Evolutionary conservation across 331 rosid genomes (phyloP).

Genomic region (Spiraea crenata): DNA sequence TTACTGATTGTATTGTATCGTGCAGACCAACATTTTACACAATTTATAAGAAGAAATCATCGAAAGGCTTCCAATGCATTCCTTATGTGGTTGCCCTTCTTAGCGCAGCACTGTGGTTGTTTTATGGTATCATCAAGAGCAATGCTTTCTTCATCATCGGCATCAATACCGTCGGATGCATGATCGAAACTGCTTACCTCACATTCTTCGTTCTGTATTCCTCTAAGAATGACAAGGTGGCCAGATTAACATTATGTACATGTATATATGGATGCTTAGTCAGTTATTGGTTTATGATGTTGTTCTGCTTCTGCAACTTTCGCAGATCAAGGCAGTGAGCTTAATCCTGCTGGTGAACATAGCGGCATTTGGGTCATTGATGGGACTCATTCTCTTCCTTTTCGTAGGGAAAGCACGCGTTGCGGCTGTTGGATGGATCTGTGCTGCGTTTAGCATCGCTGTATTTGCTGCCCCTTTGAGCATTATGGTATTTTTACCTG

Average conservation of each 20-base stretch:
- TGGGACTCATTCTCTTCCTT: constrained; percentile 18
- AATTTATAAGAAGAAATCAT: constrained; percentile 60
- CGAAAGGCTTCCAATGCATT: constrained; percentile 57
- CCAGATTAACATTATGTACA: neutral
- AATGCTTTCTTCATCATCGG: constrained; percentile 51
- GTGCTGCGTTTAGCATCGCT: constrained; percentile 59
- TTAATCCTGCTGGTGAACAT: constrained; percentile 32
- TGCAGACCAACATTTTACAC: constrained; percentile 66
- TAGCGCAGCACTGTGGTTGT: constrained; percentile 55
- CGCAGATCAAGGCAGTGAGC: constrained; percentile 44
- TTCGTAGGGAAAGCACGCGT: constrained; percentile 30
- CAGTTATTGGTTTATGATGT: too few species aligned
- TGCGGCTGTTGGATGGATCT: constrained; percentile 49
- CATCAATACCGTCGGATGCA: constrained; percentile 53
- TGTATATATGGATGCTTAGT: too few species aligned
- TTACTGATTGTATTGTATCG: neutral
- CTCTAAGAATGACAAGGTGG: constrained; percentile 45
- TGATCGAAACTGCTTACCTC: constrained; percentile 48
- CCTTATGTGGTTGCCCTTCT: constrained; percentile 71
- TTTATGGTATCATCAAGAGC: constrained; percentile 57
- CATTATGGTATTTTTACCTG: constrained; percentile 44
- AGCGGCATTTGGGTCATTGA: constrained; percentile 36
- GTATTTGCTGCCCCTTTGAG: constrained; percentile 75
- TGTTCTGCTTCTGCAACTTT: neutral
- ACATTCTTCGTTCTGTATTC: constrained; percentile 43